Percentiles rank a stretch among this genome's conserved stretches.
phyloP scores from a whole-genome alignment of 2,329 filamentous ascomycete species.

The Claviceps purpurea region DNA sequence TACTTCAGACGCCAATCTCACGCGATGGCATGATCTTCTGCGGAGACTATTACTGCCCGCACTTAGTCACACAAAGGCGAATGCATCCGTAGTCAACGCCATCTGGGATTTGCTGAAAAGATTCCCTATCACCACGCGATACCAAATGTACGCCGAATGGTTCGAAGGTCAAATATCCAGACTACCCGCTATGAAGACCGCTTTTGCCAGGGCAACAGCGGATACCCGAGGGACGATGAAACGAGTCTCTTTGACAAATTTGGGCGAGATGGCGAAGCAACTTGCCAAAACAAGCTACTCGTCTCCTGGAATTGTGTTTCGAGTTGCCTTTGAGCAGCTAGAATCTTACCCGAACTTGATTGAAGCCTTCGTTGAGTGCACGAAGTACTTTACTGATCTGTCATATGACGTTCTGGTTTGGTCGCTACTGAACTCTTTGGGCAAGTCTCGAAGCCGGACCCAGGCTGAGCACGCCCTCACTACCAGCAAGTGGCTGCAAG shows the following conservation, averaged over 20 bases:
- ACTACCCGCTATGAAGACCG: slow-evolving; percentile 61
- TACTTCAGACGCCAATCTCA: slow-evolving; percentile 51
- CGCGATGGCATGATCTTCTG: slow-evolving; percentile 75
- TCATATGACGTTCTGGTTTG: slow-evolving; percentile 90
- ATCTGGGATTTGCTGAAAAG: slow-evolving; percentile 71
- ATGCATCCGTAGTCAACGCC: slow-evolving; percentile 72
- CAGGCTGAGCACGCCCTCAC: slow-evolving; percentile 52
- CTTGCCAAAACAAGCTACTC: slow-evolving; percentile 87
- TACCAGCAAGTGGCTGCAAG: slow-evolving; percentile 84
- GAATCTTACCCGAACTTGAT: slow-evolving; percentile 93
- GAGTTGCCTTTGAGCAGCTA: slow-evolving; percentile 76
- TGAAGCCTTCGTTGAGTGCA: slow-evolving; percentile 86
- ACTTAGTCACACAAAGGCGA: slow-evolving; percentile 72
- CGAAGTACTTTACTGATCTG: slow-evolving; percentile 82
- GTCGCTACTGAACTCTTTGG: slow-evolving; percentile 68
- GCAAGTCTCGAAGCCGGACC: slow-evolving; percentile 48
- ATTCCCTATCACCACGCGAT: slow-evolving; percentile 65
- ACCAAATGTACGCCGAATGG: slow-evolving; percentile 89
- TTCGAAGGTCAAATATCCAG: slow-evolving; percentile 67
- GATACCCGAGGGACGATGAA: slow-evolving; percentile 83
- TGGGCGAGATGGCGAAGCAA: slow-evolving; percentile 71
- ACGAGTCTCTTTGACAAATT: slow-evolving; percentile 76
- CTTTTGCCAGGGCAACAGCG: slow-evolving; percentile 61
- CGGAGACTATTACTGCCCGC: slow-evolving; percentile 77
- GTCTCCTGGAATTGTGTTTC: slow-evolving; percentile 84